Percentiles rank a stretch among this genome's conserved stretches.
Evolutionary conservation across 2,329 filamentous ascomycete genomes (phyloP).

Genomic region (Penicillium sp.): DNA sequence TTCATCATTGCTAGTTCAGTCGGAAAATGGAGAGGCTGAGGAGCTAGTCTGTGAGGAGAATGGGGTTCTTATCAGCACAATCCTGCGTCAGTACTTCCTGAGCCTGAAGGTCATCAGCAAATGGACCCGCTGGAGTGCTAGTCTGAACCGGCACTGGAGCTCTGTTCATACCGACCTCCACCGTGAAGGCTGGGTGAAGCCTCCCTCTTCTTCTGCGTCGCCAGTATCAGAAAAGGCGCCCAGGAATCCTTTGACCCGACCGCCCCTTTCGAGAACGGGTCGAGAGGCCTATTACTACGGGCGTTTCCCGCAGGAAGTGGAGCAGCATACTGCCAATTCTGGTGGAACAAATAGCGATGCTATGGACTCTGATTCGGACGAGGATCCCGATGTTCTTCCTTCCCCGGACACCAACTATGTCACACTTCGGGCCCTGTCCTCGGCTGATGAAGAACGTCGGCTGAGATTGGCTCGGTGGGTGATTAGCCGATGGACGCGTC

Average conservation of each 20-base stretch:
- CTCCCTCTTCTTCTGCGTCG: conserved; percentile 36
- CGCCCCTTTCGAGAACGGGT: conserved; percentile 22
- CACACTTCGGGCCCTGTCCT: conserved; percentile 37
- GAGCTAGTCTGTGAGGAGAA: conserved; percentile 84
- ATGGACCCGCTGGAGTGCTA: conserved; percentile 71
- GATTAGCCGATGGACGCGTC: conserved; percentile 70
- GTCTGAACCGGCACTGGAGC: conserved; percentile 65
- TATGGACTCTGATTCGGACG: conserved; percentile 47
- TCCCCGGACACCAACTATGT: conserved; percentile 39
- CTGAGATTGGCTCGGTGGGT: conserved; percentile 67
- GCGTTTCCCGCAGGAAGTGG: conserved; percentile 26
- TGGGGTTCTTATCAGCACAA: conserved; percentile 79
- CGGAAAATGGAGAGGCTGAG: conserved; percentile 73
- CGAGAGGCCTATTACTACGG: conserved; percentile 31
- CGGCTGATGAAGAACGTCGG: conserved; percentile 55
- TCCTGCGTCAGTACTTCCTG: conserved; percentile 90
- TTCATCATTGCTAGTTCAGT: conserved; percentile 69
- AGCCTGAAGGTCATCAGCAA: conserved; percentile 75
- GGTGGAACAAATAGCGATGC: conserved; percentile 27
- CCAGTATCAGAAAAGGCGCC: conserved; percentile 28
- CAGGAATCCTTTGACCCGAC: conserved; percentile 16
- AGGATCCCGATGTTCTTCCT: conserved; percentile 41
- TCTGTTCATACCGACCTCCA: conserved; percentile 64
- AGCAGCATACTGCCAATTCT: neutral
- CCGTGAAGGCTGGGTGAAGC: conserved; percentile 51